Conservation (phyloP, 805 yeast species). For the Martiniozyma abietophila region DNA sequence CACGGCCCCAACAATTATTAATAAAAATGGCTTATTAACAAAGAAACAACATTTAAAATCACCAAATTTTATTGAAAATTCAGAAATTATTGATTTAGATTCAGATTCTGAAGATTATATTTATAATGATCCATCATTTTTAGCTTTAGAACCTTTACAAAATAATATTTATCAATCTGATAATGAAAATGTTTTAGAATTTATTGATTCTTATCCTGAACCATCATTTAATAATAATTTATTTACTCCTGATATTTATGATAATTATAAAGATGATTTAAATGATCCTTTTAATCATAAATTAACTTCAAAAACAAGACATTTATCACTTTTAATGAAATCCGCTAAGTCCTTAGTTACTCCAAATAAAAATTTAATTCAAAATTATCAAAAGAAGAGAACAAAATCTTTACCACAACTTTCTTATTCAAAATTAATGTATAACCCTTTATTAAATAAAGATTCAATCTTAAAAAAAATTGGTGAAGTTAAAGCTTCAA, state of each 20-base stretch:
- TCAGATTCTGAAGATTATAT: conserved; percentile 33
- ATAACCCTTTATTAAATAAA: conserved; percentile 26
- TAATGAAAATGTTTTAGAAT: too few species aligned
- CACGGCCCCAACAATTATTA: background rate
- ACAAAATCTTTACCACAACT: conserved; percentile 48
- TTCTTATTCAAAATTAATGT: conserved; percentile 37
- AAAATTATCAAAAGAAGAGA: conserved; percentile 37
- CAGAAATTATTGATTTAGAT: conserved; percentile 30
- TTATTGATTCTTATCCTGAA: too few species aligned
- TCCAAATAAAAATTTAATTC: too few species aligned
- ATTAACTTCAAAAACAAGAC: conserved; percentile 1
- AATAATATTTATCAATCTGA: too few species aligned
- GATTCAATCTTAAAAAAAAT: conserved; percentile 30
- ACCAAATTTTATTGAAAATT: conserved; percentile 10
- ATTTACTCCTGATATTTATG: too few species aligned
- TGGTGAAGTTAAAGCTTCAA: conserved; percentile 33
- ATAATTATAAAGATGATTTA: background rate
- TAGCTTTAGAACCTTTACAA: too few species aligned
- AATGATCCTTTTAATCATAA: conserved; percentile 1
- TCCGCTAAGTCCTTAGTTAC: too few species aligned
- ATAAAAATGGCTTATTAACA: too few species aligned
- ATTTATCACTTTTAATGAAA: conserved; percentile 3
- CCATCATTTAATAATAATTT: too few species aligned
- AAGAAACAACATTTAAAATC: conserved; percentile 6
- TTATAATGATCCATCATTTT: conserved; percentile 15